Percentiles rank a stretch among this genome's conserved stretches.
phyloP scores from a whole-genome alignment of 352 stramenopile genomes.

The Phytophthora sp. region DNA sequence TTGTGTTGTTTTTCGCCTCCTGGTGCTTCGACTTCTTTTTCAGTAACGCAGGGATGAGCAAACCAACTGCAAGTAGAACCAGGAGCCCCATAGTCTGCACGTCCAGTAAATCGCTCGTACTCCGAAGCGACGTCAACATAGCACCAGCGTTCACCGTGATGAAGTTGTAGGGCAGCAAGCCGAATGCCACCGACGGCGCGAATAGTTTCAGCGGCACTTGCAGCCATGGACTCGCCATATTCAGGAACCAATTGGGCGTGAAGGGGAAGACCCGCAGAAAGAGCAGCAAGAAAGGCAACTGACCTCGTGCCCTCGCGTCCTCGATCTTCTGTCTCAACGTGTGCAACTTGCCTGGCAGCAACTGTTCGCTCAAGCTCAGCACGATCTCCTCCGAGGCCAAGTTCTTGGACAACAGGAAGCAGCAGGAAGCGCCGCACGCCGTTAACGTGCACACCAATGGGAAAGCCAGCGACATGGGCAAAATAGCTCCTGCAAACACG shows the following conservation, averaged over 20 bases:
- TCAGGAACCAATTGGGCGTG: conserved; percentile 88
- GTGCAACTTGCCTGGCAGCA: conserved; percentile 66
- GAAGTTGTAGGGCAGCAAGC: conserved; percentile 86
- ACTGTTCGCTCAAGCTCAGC: conserved; percentile 57
- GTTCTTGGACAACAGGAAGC: conserved; percentile 72
- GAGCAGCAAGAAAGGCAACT: conserved; percentile 69
- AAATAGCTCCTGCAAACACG: conserved; percentile 70
- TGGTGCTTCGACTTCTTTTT: conserved; percentile 44
- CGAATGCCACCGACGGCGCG: conserved; percentile 64
- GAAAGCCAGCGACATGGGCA: conserved; percentile 70
- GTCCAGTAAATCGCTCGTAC: conserved; percentile 73
- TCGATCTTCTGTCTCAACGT: conserved; percentile 62
- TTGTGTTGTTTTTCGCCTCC: conserved; percentile 7
- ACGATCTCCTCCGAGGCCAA: conserved; percentile 69
- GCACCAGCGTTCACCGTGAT: conserved; percentile 79
- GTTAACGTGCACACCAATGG: conserved; percentile 71
- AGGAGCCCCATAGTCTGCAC: conserved; percentile 61
- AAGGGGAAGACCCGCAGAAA: conserved; percentile 86
- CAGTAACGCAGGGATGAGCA: conserved; percentile 71
- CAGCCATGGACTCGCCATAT: conserved; percentile 81
- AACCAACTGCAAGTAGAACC: conserved; percentile 59
- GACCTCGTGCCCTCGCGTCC: conserved; percentile 44
- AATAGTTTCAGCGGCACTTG: conserved; percentile 74
- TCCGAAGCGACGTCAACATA: conserved; percentile 75
- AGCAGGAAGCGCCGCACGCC: conserved; percentile 71